Evolutionary conservation across 176 grass and related monocot species (phyloP).

Genomic region (Eleusine indica): DNA sequence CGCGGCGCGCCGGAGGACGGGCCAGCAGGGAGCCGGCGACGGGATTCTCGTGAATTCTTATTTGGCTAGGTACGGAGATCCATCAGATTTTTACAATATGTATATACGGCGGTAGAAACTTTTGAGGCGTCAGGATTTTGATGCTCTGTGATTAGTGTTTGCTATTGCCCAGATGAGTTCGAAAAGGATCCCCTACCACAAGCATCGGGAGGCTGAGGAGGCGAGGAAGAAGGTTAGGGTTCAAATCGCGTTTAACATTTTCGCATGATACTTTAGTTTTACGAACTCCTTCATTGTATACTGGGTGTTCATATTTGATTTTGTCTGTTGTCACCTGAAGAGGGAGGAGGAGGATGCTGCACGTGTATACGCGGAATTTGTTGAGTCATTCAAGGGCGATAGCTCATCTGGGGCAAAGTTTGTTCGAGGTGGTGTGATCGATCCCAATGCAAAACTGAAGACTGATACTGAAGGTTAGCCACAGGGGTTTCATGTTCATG

Average conservation of each 20-base stretch:
- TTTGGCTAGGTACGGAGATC: too few species aligned
- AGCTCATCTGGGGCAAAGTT: conserved; percentile 73
- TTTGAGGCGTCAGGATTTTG: not conserved
- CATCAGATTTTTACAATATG: too few species aligned
- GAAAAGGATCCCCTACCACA: conserved; percentile 83
- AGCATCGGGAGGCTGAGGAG: conserved; percentile 90
- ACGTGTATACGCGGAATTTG: conserved; percentile 87
- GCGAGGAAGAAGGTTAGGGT: conserved; percentile 88
- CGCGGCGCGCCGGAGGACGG: too few species aligned
- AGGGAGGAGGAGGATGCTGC: conserved; percentile 96
- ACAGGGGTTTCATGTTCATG: conserved; percentile 31
- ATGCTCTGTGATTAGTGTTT: conserved; percentile 31
- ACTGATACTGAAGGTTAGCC: conserved; percentile 72
- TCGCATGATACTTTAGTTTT: conserved; percentile 3
- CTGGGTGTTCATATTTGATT: not conserved
- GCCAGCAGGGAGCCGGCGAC: too few species aligned
- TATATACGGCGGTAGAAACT: too few species aligned
- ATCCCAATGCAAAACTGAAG: conserved; percentile 87
- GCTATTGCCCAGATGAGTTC: conserved; percentile 61
- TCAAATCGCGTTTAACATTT: conserved; percentile 8
- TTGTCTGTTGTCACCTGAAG: conserved; percentile 45
- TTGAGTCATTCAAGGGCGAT: conserved; percentile 89
- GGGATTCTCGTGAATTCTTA: too few species aligned
- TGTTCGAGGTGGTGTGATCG: conserved; percentile 89
- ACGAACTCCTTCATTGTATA: not conserved